These are phyloP conservation scores for Arabidopsis arenosa DNA, from an alignment of 345 rosid genomes.

Conservation along the genomic window DNA sequence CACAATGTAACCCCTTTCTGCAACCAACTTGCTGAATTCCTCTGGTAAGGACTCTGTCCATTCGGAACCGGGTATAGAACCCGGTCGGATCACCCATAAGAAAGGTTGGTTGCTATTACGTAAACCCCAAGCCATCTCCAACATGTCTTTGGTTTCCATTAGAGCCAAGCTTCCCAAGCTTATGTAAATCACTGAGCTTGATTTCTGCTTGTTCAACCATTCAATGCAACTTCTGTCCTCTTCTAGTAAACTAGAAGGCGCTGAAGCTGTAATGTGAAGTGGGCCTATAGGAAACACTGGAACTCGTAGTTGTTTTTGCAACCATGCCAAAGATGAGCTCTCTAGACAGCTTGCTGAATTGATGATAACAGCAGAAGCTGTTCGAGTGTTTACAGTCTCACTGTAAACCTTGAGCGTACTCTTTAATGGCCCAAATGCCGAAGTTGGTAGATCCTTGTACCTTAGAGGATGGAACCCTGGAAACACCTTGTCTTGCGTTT, in stretches of 20 bases:
- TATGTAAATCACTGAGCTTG: slow-evolving; percentile 58
- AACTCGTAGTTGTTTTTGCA: slow-evolving; percentile 38
- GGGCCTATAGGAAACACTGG: slow-evolving; percentile 48
- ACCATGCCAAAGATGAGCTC: slow-evolving; percentile 33
- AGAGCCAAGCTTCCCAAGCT: slow-evolving; percentile 65
- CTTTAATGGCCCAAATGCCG: slow-evolving; percentile 42
- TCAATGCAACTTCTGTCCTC: slow-evolving; percentile 55
- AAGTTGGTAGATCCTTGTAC: slow-evolving; percentile 47
- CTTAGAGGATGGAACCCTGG: slow-evolving; percentile 45
- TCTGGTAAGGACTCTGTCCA: slow-evolving; percentile 46
- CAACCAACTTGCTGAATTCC: slow-evolving; percentile 40
- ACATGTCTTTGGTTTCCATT: slow-evolving; percentile 34
- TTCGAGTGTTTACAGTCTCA: slow-evolving; percentile 30
- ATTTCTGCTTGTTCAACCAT: slow-evolving; percentile 56
- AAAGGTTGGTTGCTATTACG: slow-evolving; percentile 52
- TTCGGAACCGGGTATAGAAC: slow-evolving; percentile 34
- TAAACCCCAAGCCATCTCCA: slow-evolving; percentile 51
- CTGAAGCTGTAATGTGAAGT: slow-evolving; percentile 40
- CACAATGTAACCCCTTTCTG: slow-evolving; percentile 49
- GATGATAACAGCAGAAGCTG: slow-evolving; percentile 43
- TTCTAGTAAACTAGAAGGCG: slow-evolving; percentile 44
- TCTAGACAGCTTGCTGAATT: slow-evolving; percentile 44
- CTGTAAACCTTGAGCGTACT: slow-evolving; percentile 30
- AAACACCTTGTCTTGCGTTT: slow-evolving; percentile 31
- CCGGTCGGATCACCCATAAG: slow-evolving; percentile 57